Evolutionary conservation across 1,139 yeast genomes (phyloP).

Genomic region (Debaryomycetaceae sp.): DNA sequence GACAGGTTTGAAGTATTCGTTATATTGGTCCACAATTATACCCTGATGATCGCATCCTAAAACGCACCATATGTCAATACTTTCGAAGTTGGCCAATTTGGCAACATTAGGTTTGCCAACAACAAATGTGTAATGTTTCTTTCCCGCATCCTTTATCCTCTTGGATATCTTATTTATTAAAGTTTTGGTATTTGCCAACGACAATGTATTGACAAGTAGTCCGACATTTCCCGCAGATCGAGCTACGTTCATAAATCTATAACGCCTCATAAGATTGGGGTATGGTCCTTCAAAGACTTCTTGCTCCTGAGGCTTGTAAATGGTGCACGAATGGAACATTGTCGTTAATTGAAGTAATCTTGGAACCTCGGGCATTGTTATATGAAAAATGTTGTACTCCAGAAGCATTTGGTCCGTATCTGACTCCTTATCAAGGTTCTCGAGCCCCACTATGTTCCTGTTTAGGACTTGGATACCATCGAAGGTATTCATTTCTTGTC

Average conservation of each 20-base stretch:
- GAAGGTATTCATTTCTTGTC: conserved; percentile 19
- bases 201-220: conserved; percentile 81
- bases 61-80: conserved; percentile 88
- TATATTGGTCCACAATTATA: conserved; percentile 69
- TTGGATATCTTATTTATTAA: conserved; percentile 58
- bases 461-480: conserved; percentile 10
- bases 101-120: conserved; percentile 99
- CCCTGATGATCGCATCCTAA: conserved; percentile 96
- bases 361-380: conserved; percentile 75
- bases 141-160: conserved; percentile 70
- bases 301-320: conserved; percentile 39
- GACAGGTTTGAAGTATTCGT: conserved; percentile 85
- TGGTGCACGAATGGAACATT: conserved; percentile 50
- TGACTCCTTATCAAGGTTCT: conserved; percentile 6
- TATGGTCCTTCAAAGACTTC: conserved; percentile 52
- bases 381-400: conserved; percentile 59
- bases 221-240: conserved; percentile 92
- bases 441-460: conserved; percentile 20
- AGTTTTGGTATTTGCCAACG: conserved; percentile 65
- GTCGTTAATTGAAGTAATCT: conserved; percentile 74
- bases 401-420: conserved; percentile 21
- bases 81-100: conserved; percentile 90
- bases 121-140: conserved; percentile 88
- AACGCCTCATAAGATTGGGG: conserved; percentile 79
- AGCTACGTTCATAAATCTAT: conserved; percentile 82